phyloP scores from a whole-genome alignment of 164 flowering plant genomes.

The Aristolochia contorta region DNA sequence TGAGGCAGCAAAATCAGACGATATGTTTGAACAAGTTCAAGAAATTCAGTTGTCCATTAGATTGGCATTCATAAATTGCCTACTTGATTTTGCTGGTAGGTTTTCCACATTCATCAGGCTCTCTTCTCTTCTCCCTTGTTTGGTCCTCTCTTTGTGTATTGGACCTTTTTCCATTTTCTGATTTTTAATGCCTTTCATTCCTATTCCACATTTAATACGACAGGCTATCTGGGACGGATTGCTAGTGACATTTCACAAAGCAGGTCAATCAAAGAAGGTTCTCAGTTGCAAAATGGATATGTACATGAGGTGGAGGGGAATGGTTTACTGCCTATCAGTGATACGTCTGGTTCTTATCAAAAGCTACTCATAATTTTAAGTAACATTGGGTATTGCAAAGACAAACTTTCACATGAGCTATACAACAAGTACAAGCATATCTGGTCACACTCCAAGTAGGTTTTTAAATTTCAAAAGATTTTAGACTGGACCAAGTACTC shows the following conservation, averaged over 20 bases:
- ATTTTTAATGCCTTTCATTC: constrained; percentile 9
- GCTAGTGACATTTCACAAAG: constrained; percentile 50
- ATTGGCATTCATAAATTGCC: constrained; percentile 80
- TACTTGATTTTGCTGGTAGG: constrained; percentile 91
- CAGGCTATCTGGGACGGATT: constrained; percentile 81
- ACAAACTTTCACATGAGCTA: constrained; percentile 72
- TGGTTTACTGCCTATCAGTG: constrained; percentile 52
- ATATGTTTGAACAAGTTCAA: constrained; percentile 57
- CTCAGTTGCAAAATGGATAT: constrained; percentile 52
- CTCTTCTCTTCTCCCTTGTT: not conserved
- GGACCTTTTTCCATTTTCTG: constrained; percentile 1
- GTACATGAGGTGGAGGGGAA: constrained; percentile 32
- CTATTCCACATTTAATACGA: not conserved
- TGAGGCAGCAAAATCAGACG: constrained; percentile 68
- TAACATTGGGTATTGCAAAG: constrained; percentile 95
- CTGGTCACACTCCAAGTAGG: constrained; percentile 73
- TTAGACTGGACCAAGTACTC: not conserved
- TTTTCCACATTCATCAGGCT: not conserved
- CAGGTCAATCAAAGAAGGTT: constrained; percentile 39
- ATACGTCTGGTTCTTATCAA: constrained; percentile 56
- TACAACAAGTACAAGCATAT: constrained; percentile 72
- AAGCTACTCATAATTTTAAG: constrained; percentile 74
- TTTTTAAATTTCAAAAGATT: not conserved
- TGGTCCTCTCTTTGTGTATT: not conserved
- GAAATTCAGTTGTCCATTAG: constrained; percentile 88